Evolutionary conservation across 2,329 filamentous ascomycete species (phyloP).

Genomic region (Cladosporium sp.): DNA sequence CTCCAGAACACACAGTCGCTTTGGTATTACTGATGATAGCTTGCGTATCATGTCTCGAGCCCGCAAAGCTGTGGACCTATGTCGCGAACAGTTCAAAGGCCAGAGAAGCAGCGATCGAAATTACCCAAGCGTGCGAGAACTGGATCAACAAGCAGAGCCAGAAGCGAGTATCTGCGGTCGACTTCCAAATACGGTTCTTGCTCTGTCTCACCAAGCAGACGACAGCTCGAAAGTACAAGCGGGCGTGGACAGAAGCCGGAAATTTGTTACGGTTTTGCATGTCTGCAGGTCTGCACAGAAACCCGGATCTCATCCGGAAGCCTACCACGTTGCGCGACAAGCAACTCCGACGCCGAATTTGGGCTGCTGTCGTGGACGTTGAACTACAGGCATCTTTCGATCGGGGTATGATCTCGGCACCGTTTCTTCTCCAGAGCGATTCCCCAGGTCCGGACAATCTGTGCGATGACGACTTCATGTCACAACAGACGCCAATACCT

Average conservation of each 20-base stretch:
- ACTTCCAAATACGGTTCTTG: constrained; percentile 51
- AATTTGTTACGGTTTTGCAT: constrained; percentile 51
- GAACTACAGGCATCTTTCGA: constrained; percentile 55
- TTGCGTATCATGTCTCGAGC: constrained; percentile 33
- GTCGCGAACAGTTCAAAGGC: constrained; percentile 41
- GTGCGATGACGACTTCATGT: constrained; percentile 45
- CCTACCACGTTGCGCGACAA: constrained; percentile 42
- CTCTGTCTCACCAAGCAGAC: constrained; percentile 47
- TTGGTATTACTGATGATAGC: constrained; percentile 39
- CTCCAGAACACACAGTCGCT: constrained; percentile 34
- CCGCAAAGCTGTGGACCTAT: constrained; percentile 31
- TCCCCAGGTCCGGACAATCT: constrained; percentile 47
- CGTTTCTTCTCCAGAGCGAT: constrained; percentile 45
- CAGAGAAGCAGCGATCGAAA: constrained; percentile 35
- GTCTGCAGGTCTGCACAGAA: constrained; percentile 51
- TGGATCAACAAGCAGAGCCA: constrained; percentile 45
- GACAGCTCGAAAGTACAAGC: constrained; percentile 51
- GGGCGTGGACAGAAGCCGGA: constrained; percentile 50
- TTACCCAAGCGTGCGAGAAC: constrained; percentile 37
- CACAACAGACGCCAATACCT: constrained; percentile 20
- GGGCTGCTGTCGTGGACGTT: constrained; percentile 54
- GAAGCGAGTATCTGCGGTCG: constrained; percentile 48
- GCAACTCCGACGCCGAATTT: constrained; percentile 53
- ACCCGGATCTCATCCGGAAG: constrained; percentile 37
- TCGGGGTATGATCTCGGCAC: constrained; percentile 47